Evolutionary conservation across 2,329 filamentous ascomycete genomes (phyloP).

Genomic region (Aspergillus novoparasiticus): DNA sequence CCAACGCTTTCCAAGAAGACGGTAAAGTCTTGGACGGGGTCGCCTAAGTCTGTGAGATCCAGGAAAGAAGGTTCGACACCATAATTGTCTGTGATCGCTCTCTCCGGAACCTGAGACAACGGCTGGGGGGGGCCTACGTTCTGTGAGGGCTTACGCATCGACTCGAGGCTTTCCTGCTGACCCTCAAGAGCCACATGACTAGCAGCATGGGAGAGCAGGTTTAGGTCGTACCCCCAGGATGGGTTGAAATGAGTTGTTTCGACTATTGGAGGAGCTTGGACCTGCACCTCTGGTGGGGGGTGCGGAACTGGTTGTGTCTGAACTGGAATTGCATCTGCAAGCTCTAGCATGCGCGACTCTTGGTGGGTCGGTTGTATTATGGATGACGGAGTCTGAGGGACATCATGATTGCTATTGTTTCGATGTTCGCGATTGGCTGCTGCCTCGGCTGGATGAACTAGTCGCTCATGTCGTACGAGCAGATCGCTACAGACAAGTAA

Average conservation of each 20-base stretch:
- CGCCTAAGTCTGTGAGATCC: slow-evolving; percentile 49
- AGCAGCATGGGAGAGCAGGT: slow-evolving; percentile 51
- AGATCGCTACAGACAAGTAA: slow-evolving; percentile 42
- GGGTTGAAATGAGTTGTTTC: slow-evolving; percentile 51
- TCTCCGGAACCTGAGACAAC: slow-evolving; percentile 35
- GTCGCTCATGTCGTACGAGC: slow-evolving; percentile 52
- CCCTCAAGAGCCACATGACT: slow-evolving; percentile 53
- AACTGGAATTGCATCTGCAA: slow-evolving; percentile 47
- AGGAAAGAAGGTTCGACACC: slow-evolving; percentile 49
- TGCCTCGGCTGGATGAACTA: slow-evolving; percentile 50
- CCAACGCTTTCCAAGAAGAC: slow-evolving; percentile 53
- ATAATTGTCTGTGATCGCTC: slow-evolving; percentile 45
- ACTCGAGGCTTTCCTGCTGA: slow-evolving; percentile 45
- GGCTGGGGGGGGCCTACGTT: slow-evolving; percentile 40
- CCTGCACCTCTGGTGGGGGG: slow-evolving; percentile 39
- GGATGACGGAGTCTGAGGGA: slow-evolving; percentile 37
- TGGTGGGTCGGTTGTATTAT: slow-evolving; percentile 41
- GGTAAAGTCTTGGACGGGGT: slow-evolving; percentile 53
- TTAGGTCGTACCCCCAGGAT: slow-evolving; percentile 54
- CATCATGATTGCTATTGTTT: slow-evolving; percentile 33
- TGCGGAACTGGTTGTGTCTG: slow-evolving; percentile 39
- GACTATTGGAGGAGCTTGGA: slow-evolving; percentile 42
- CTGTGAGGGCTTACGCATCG: slow-evolving; percentile 39
- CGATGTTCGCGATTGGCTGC: slow-evolving; percentile 43
- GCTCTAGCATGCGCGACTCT: slow-evolving; percentile 49